Evolutionary conservation across 2,329 filamentous ascomycete species (phyloP).

Genomic region (Aspergillus sp.): DNA sequence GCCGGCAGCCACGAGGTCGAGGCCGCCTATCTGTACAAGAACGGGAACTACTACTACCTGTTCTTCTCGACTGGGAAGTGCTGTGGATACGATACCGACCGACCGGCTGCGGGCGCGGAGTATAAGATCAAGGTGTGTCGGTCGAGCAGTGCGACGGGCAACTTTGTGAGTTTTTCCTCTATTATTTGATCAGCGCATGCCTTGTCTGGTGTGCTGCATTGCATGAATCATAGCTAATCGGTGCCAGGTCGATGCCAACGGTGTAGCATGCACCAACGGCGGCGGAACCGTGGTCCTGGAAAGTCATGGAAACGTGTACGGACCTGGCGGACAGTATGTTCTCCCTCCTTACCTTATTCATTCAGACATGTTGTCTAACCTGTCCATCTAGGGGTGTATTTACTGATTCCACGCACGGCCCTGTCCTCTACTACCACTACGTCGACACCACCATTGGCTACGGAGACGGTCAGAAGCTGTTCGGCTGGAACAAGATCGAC

Average conservation of each 20-base stretch:
- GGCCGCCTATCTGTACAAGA: constrained; percentile 56
- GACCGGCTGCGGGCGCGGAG: constrained; percentile 58
- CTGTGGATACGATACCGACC: constrained; percentile 55
- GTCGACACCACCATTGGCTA: constrained; percentile 53
- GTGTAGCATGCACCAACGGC: constrained; percentile 53
- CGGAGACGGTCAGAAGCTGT: constrained; percentile 43
- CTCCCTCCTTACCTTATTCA: background rate
- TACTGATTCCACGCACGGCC: constrained; percentile 36
- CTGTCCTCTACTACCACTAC: constrained; percentile 62
- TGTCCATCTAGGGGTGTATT: constrained; percentile 22
- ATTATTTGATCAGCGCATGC: background rate
- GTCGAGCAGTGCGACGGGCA: constrained; percentile 51
- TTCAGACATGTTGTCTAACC: background rate
- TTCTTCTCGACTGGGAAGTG: constrained; percentile 63
- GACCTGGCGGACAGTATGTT: constrained; percentile 64
- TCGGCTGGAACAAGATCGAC: constrained; percentile 44
- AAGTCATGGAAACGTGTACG: constrained; percentile 61
- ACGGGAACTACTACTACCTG: constrained; percentile 61
- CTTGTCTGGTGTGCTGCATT: too few relatives aligned
- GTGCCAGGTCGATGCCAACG: constrained; percentile 50
- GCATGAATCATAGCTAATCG: too few relatives aligned
- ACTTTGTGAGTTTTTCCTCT: constrained; percentile 46
- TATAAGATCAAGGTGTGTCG: constrained; percentile 67
- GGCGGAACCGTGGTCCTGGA: constrained; percentile 63
- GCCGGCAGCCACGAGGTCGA: constrained; percentile 56